Base-by-base conservation (phyloP, 2,329 filamentous ascomycete genomes). In the Sclerotinia borealis region DNA sequence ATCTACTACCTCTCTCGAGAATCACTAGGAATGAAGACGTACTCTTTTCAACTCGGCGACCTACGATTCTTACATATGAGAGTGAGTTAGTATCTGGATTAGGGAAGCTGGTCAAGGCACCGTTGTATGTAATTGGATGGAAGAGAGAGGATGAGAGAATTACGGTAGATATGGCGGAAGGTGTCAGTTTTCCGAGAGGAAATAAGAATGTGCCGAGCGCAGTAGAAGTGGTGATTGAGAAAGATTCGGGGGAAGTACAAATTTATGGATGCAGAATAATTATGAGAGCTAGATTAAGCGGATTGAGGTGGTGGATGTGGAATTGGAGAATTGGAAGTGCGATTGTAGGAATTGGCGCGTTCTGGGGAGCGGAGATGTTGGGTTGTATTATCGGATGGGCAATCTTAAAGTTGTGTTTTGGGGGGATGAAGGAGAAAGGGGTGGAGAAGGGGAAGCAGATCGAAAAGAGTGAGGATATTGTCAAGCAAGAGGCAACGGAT, bases 221-320 rank as follows among this genome's bases (percentile, higher is more conserved):
- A 17, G 70, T 85, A 45, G 77, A 81, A n/a, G 69, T 90, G 13
- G 71, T 73, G 43, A 8, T 75, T 39, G 69, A 72, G 61, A 63
- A 68, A 68, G 63, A 66, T 64, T 17, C 83, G 5, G 82, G 86
- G 68, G 79, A 79, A 4, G 81, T 97, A 71, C 91, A 96, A 74
- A 84, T 96, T 7, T 97, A 97, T 74, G 79, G 79, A 25, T 87
- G 85, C 4, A 78, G 77, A 17, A 81, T 96, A 39, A 83, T 82
- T 3, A 85, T 98, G 66, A 86, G 83, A 34, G 93, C 93, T 5
- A 83, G 86, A 60, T 86, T 97, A 67, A 81, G 83, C 13, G 93
- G 93, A 0, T 75, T 97, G 65, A 80, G 89, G 55, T 95, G 90
- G 85, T 71, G 93, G 62, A 96, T 99, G 90, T 95, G 95, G 71